These are phyloP conservation scores for Phytophthora quininea DNA, from an alignment of 352 stramenopile genomes.

Conservation along the genomic window DNA sequence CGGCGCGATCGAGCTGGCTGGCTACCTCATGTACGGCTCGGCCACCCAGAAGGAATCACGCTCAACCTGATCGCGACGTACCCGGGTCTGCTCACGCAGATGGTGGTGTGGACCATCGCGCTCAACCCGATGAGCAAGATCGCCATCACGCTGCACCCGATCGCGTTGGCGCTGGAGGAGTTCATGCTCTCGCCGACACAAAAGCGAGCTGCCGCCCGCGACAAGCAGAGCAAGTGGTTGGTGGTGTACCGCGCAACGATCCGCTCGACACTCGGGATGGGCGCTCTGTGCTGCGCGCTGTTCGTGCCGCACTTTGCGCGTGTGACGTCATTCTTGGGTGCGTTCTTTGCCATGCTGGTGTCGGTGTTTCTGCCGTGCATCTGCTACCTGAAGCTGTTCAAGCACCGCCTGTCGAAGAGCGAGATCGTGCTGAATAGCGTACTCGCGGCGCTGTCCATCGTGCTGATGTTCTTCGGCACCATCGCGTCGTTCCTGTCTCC, in stretches of 20 bases:
- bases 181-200: constrained; percentile 60
- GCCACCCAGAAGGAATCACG: constrained; percentile 88
- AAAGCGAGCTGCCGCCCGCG: constrained; percentile 32
- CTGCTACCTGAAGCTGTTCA: constrained; percentile 89
- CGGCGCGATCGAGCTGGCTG: constrained; percentile 69
- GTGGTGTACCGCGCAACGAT: constrained; percentile 70
- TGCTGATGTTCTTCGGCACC: constrained; percentile 79
- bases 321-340: constrained; percentile 83
- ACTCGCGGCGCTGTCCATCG: constrained; percentile 63
- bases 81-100: constrained; percentile 57
- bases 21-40: constrained; percentile 86
- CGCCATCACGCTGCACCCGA: constrained; percentile 81
- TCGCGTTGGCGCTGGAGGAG: constrained; percentile 80
- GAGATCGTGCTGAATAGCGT: constrained; percentile 62
- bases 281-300: constrained; percentile 64
- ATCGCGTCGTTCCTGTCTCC: constrained; percentile 81
- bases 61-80: constrained; percentile 81
- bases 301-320: constrained; percentile 86
- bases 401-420: constrained; percentile 42
- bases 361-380: constrained; percentile 85
- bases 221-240: constrained; percentile 35
- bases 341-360: constrained; percentile 87
- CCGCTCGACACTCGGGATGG: constrained; percentile 60
- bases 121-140: constrained; percentile 91
- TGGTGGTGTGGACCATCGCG: constrained; percentile 84